phyloP scores from a whole-genome alignment of 164 flowering plant species.

The Stephania yunnanensis region DNA sequence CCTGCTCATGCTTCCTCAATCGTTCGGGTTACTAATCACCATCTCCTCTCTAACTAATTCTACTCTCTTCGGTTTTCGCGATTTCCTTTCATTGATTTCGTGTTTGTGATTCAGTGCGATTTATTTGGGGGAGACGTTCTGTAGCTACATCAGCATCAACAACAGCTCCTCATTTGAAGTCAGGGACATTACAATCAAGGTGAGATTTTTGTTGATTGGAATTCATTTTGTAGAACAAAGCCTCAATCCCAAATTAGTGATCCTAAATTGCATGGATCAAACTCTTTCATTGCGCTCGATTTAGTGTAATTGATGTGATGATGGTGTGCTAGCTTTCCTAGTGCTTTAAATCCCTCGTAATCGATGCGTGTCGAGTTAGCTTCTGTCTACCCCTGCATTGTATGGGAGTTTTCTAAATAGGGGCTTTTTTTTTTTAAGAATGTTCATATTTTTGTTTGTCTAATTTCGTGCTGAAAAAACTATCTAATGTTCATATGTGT shows the following conservation, averaged over 20 bases:
- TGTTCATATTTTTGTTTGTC: background rate
- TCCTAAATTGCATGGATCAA: too few relatives aligned
- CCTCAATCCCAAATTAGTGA: too few relatives aligned
- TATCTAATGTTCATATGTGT: background rate
- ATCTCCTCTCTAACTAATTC: background rate
- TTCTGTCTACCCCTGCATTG: too few relatives aligned
- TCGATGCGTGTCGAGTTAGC: too few relatives aligned
- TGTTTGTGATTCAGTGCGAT: constrained; percentile 54
- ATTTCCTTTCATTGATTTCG: background rate
- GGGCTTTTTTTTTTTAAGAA: background rate
- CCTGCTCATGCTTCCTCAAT: constrained; percentile 87
- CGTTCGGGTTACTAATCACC: constrained; percentile 53
- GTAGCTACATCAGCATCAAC: constrained; percentile 91
- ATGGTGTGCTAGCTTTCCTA: too few relatives aligned
- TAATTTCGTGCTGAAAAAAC: background rate
- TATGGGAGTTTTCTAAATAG: background rate
- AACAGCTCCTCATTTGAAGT: constrained; percentile 91
- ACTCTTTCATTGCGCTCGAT: too few relatives aligned
- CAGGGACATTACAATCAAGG: constrained; percentile 78
- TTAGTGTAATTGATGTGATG: too few relatives aligned
- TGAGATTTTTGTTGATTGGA: constrained; percentile 10
- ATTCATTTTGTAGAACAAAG: too few relatives aligned
- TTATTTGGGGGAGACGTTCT: constrained; percentile 93
- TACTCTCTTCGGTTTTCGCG: background rate
- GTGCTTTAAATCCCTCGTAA: too few relatives aligned